phyloP scores from a whole-genome alignment of 1,139 yeast genomes.

The Geotrichum europaeum region DNA sequence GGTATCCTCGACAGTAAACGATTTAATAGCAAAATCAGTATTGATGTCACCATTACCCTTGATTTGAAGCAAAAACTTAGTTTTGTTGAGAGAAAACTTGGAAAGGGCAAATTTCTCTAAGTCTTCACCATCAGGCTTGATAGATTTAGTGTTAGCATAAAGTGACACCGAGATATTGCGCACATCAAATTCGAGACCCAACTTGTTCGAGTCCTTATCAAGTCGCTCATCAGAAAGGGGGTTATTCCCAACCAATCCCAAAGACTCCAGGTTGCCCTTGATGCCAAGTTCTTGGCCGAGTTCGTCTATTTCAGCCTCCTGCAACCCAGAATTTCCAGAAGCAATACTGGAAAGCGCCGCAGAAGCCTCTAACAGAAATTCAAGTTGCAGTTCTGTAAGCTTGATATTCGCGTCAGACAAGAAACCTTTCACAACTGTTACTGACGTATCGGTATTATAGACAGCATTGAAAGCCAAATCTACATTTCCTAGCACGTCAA shows the following conservation, averaged over 20 bases:
- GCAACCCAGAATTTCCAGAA: constrained; percentile 38
- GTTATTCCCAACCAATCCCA: constrained; percentile 4
- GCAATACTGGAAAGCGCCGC: constrained; percentile 56
- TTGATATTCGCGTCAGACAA: constrained; percentile 61
- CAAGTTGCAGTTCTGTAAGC: constrained; percentile 72
- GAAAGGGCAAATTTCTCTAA: constrained; percentile 47
- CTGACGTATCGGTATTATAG: constrained; percentile 40
- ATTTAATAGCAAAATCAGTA: constrained; percentile 57
- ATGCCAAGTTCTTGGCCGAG: constrained; percentile 30
- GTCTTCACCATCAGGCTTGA: constrained; percentile 28
- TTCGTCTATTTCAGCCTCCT: constrained; percentile 59
- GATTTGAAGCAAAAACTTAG: constrained; percentile 48
- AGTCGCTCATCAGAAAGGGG: neutral
- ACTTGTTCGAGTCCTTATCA: constrained; percentile 27
- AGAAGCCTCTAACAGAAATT: constrained; percentile 50
- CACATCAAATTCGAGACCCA: constrained; percentile 46
- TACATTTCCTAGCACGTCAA: constrained; percentile 62
- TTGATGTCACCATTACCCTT: constrained; percentile 51
- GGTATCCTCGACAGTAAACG: constrained; percentile 73
- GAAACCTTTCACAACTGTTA: constrained; percentile 50
- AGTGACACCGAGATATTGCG: constrained; percentile 61
- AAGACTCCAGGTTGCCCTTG: constrained; percentile 10
- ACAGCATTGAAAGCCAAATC: constrained; percentile 56
- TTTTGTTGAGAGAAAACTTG: constrained; percentile 54
- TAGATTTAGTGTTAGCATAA: constrained; percentile 49